Conservation (phyloP, 2,329 filamentous ascomycete species). For the Geosmithia putterillii region DNA sequence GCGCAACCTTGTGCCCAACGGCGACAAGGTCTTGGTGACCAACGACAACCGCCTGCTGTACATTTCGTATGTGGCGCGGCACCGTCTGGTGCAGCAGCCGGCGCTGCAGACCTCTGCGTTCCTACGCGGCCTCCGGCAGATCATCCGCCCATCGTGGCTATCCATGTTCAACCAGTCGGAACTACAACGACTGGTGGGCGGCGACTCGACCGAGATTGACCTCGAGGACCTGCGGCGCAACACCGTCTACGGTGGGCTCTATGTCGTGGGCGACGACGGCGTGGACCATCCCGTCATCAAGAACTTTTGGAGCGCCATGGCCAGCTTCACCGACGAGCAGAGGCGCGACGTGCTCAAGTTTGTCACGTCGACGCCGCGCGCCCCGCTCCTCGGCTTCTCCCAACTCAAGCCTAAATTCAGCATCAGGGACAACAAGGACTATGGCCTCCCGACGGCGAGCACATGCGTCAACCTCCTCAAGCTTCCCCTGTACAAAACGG, state of each 20-base stretch:
- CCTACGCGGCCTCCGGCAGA: constrained; percentile 69
- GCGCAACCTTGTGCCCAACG: constrained; percentile 63
- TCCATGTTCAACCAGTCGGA: constrained; percentile 98
- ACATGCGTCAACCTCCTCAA: constrained; percentile 95
- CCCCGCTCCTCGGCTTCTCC: constrained; percentile 78
- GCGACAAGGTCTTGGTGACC: constrained; percentile 67
- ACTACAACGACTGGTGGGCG: constrained; percentile 84
- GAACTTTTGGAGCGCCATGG: constrained; percentile 88
- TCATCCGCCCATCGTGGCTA: constrained; percentile 87
- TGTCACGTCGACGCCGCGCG: constrained; percentile 84
- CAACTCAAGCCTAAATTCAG: constrained; percentile 78
- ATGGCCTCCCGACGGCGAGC: constrained; percentile 72
- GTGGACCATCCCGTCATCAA: constrained; percentile 75
- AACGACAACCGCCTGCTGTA: constrained; percentile 92
- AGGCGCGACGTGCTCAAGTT: constrained; percentile 84
- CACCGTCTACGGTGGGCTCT: constrained; percentile 79
- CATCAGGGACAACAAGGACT: constrained; percentile 61
- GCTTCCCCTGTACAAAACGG: constrained; percentile 66
- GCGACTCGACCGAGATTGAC: constrained; percentile 76
- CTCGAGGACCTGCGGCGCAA: constrained; percentile 74
- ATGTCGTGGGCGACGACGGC: constrained; percentile 78
- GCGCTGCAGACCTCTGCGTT: constrained; percentile 77
- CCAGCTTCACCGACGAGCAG: constrained; percentile 60
- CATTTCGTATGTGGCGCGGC: constrained; percentile 80
- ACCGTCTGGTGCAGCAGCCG: constrained; percentile 74